Base-by-base conservation (phyloP, 2,329 filamentous ascomycete genomes). In the Fusarium tupiense region DNA sequence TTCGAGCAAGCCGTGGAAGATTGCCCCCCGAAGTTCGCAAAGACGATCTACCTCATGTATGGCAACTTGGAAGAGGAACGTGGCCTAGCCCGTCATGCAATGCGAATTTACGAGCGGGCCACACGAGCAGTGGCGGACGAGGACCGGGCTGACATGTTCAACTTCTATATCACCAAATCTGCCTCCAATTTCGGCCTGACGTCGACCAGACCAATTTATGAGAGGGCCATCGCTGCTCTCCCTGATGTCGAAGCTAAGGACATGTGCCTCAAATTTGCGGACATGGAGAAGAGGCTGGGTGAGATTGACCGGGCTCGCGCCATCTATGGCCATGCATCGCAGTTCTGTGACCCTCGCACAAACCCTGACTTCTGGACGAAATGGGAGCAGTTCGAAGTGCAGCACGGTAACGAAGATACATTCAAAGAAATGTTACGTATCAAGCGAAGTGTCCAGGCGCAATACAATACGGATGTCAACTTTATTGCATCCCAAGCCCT, bases 371-470 rank as follows among this genome's bases (percentile, higher is more conserved):
- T 98, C 85, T 99, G 97, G 97, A 89, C 91, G 77, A 97, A 96
- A 82, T 99, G 96, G 96, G 96, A 99, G 83, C 89, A 91, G 62
- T 99, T 99, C 83, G 97, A 99, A 84, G 95, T 98, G 29, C 93
- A 97, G 82, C 96, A 99, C 80, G 96, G 96, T 74, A 99, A 99
- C 84, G 97, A 99, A 82, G 96, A 99, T 82, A 99, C 97, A 0
- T 99, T 97, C 88, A 98, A 98, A 86, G 96, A 99, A 82, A 99
- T 99, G 96, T 88, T 98, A 72, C 92, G 96, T 37, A 95, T 99
- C 87, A 99, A 98, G 88, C 89, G 96, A 81, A 98, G 94, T 83
- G 96, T 99, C 19, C 95, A 98, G 83, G 96, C 96, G 61, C 94
- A 98, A 85, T 99, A 97, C 88, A 98, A 98, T 81, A 99, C 97